Conservation (phyloP, 1,139 yeast genomes). For the Dujonia santamariae region DNA sequence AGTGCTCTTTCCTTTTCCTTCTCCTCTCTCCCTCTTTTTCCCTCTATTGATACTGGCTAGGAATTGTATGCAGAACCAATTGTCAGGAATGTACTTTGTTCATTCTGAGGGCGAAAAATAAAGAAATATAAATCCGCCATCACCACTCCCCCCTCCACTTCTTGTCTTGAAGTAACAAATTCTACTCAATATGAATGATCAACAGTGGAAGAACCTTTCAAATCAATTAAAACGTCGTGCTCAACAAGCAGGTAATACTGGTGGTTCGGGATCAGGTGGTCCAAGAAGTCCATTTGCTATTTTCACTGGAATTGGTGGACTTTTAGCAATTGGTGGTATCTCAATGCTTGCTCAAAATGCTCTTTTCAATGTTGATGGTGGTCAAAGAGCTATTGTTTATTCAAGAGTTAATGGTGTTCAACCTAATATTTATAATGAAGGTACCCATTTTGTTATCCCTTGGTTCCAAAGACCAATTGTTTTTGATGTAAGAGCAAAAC, state of each 20-base stretch:
- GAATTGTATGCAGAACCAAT: too few species aligned
- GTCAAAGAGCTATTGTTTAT: conserved; percentile 94
- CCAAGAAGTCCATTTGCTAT: conserved; percentile 56
- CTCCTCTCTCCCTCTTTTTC: not conserved
- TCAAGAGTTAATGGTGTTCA: conserved; percentile 86
- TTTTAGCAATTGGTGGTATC: conserved; percentile 70
- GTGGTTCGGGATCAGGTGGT: conserved; percentile 29
- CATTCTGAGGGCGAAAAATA: too few species aligned
- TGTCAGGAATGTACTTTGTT: too few species aligned
- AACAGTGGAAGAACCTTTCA: conserved; percentile 66
- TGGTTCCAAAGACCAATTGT: conserved; percentile 93
- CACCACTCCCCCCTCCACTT: too few species aligned
- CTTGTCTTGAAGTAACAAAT: not conserved
- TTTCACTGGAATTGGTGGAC: conserved; percentile 78
- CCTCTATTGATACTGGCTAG: too few species aligned
- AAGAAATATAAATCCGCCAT: too few species aligned
- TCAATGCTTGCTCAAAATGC: conserved; percentile 68
- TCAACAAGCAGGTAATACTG: conserved; percentile 44
- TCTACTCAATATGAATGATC: conserved; percentile 38
- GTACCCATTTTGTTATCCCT: conserved; percentile 91
- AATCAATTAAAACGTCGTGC: conserved; percentile 66
- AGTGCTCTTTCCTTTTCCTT: too few species aligned
- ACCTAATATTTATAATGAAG: conserved; percentile 84
- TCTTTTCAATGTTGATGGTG: conserved; percentile 96
- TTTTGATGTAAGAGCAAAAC: conserved; percentile 95